These are phyloP conservation scores for Tuber calosporum DNA, from an alignment of 495 filamentous ascomycete species.

Conservation along the genomic window DNA sequence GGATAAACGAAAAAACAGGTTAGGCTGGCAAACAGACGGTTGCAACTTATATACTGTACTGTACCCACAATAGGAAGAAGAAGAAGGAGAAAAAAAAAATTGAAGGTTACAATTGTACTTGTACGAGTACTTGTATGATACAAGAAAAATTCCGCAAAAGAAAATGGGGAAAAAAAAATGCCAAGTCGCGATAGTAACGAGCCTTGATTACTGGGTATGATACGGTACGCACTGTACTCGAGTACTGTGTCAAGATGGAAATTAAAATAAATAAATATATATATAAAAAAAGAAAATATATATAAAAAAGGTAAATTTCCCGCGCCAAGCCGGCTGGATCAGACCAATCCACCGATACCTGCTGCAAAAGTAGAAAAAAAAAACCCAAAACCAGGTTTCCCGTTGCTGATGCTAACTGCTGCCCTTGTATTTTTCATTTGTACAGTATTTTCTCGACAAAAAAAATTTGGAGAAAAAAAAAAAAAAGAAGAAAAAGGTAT, in stretches of 20 bases:
- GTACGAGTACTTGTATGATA: no score
- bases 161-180: not conserved
- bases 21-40: not conserved
- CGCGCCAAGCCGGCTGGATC: not conserved
- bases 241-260: no score
- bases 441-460: not conserved
- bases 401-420: not conserved
- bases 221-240: no score
- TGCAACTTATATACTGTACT: not conserved
- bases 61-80: not conserved
- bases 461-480: not conserved
- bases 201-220: not conserved
- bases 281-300: not conserved
- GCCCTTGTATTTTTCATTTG: not conserved
- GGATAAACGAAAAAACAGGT: not conserved
- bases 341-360: not conserved
- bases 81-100: not conserved
- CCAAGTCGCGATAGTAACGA: not conserved
- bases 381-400: not conserved
- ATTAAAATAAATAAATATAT: not conserved
- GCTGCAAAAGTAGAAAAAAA: not conserved
- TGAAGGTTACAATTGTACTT: no score
- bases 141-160: not conserved
- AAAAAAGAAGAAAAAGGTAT: not conserved
- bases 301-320: not conserved